Conservation (phyloP, 2,329 filamentous ascomycete genomes). For the Delphinella strobiligena region DNA sequence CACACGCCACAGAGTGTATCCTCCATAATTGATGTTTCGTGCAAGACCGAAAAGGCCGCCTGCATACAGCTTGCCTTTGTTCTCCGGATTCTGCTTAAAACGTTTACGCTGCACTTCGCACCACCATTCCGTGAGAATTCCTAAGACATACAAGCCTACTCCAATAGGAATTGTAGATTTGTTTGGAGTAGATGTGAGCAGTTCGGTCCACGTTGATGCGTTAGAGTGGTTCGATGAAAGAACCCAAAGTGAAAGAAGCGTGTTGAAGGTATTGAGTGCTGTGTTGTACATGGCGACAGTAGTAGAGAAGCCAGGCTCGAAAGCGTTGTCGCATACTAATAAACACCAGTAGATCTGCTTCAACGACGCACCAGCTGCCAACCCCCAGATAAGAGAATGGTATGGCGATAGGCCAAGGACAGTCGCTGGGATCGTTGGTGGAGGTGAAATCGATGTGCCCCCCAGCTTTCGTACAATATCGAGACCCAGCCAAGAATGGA, state of each 20-base stretch:
- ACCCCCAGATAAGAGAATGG: slow-evolving; percentile 13
- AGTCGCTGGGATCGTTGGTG: slow-evolving; percentile 4
- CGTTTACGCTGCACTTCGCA: slow-evolving; percentile 16
- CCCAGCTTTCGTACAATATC: slow-evolving; percentile 8
- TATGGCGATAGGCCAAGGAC: slow-evolving; percentile 14
- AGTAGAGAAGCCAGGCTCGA: slow-evolving; percentile 11
- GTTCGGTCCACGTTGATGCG: slow-evolving; percentile 4
- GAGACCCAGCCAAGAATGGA: slow-evolving; percentile 9
- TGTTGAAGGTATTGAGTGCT: slow-evolving; percentile 14
- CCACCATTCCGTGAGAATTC: slow-evolving; percentile 15
- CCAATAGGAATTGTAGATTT: slow-evolving; percentile 9
- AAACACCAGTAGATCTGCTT: slow-evolving; percentile 19
- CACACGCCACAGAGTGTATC: slow-evolving; percentile 16
- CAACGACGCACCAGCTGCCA: slow-evolving; percentile 13
- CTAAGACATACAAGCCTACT: slow-evolving; percentile 11
- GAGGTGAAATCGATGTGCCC: slow-evolving; percentile 4
- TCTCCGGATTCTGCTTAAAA: slow-evolving; percentile 14
- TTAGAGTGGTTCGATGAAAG: slow-evolving; percentile 11
- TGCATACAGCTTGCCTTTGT: slow-evolving; percentile 15
- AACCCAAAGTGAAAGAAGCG: slow-evolving; percentile 13
- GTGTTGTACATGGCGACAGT: slow-evolving; percentile 14
- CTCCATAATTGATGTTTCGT: slow-evolving; percentile 17
- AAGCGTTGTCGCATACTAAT: slow-evolving; percentile 11
- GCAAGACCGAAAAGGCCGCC: slow-evolving; percentile 15
- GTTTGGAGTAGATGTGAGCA: slow-evolving; percentile 7